phyloP scores from a whole-genome alignment of 2,329 filamentous ascomycete species.

The Clonostachys sp. region DNA sequence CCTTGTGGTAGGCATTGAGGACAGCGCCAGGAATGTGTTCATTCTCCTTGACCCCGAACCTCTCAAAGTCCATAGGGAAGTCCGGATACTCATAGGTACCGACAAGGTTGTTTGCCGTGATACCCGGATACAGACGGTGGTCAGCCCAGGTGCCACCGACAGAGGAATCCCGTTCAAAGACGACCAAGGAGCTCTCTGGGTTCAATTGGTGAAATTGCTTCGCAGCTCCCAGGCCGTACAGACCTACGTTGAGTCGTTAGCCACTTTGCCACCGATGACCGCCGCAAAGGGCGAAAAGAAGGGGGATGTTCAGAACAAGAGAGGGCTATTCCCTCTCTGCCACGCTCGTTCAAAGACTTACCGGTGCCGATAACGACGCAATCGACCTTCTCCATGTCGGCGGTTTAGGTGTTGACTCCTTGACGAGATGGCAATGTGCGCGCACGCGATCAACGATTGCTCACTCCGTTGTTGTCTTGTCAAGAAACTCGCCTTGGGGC shows the following conservation, averaged over 20 bases:
- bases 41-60: slow-evolving; percentile 38
- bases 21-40: slow-evolving; percentile 42
- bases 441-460: no score
- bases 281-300: background rate
- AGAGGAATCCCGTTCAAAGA: background rate
- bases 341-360: background rate
- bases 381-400: slow-evolving; percentile 1
- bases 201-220: background rate
- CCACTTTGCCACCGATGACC: background rate
- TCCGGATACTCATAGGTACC: slow-evolving; percentile 72
- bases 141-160: slow-evolving; percentile 67
- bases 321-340: no score
- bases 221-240: background rate
- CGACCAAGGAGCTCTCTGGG: background rate
- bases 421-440: no score
- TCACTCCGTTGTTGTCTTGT: no score
- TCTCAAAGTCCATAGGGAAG: slow-evolving; percentile 60
- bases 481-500: no score
- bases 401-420: no score
- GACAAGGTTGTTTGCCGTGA: slow-evolving; percentile 70
- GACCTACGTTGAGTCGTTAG: background rate
- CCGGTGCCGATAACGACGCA: slow-evolving; percentile 3
- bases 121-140: slow-evolving; percentile 60
- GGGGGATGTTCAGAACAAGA: no score
- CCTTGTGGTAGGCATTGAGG: slow-evolving; percentile 38